phyloP scores from a whole-genome alignment of 768 basidiomycete genomes.

The Kwoniella pini region DNA sequence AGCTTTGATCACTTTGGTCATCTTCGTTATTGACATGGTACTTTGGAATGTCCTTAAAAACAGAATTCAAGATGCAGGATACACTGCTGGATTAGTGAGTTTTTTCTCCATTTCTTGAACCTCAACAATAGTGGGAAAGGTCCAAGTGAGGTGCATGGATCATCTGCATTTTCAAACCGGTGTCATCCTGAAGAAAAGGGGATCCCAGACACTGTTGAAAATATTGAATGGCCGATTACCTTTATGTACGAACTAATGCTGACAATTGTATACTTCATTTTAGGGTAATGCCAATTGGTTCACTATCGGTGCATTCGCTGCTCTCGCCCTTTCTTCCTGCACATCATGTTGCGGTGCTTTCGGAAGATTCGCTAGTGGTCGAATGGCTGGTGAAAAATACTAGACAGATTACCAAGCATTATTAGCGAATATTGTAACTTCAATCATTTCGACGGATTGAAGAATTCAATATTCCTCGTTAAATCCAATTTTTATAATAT shows the following conservation, averaged over 20 bases:
- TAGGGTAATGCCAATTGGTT: constrained; percentile 84
- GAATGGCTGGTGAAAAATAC: constrained; percentile 49
- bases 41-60: constrained; percentile 72
- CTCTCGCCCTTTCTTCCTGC: constrained; percentile 69
- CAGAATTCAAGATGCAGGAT: constrained; percentile 59
- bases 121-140: no score
- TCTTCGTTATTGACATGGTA: constrained; percentile 75
- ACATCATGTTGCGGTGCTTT: constrained; percentile 67
- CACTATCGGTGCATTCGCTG: constrained; percentile 70
- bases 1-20: constrained; percentile 67
- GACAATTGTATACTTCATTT: constrained; percentile 29
- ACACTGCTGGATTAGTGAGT: constrained; percentile 47
- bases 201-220: no score
- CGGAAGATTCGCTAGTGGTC: constrained; percentile 59
- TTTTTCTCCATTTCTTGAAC: background rate
- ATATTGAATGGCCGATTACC: no score
- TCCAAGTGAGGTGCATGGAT: no score
- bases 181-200: no score
- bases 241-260: background rate
- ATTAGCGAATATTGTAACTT: no score
- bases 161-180: no score
- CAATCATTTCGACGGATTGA: no score
- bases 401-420: background rate
- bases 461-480: no score
- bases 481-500: no score